These are phyloP conservation scores for Dactylis glomerata DNA, from an alignment of 176 grass and related monocot species.

Conservation along the genomic window DNA sequence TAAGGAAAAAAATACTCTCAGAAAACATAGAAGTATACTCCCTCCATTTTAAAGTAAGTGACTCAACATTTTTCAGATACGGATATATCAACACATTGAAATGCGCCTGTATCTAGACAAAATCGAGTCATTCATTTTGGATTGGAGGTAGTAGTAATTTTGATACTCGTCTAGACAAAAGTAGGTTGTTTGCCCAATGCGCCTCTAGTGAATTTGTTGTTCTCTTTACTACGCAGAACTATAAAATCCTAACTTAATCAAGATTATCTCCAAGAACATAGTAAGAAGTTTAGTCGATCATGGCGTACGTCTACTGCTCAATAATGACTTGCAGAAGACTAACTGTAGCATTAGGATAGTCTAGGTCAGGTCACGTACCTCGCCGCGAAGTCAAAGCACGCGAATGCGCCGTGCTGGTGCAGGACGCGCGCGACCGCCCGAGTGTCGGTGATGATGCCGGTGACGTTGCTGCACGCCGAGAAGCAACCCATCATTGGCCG, in stretches of 20 bases:
- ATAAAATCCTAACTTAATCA: neutral
- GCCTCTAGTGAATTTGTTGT: neutral
- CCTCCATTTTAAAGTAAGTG: too few relatives aligned
- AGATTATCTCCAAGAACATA: neutral
- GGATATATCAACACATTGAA: too few relatives aligned
- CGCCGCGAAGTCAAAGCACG: constrained; percentile 89
- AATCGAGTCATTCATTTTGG: too few relatives aligned
- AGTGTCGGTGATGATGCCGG: constrained; percentile 59
- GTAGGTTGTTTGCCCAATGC: neutral
- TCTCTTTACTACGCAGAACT: neutral
- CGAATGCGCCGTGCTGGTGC: constrained; percentile 71
- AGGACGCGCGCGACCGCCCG: constrained; percentile 51
- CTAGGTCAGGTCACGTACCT: constrained; percentile 37
- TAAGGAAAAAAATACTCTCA: neutral
- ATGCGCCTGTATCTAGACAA: too few relatives aligned
- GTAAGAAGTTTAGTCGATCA: neutral
- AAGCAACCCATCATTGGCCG: constrained; percentile 70
- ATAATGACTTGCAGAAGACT: neutral
- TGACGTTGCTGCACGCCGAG: constrained; percentile 89
- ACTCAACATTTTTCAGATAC: too few relatives aligned
- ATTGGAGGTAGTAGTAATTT: too few relatives aligned
- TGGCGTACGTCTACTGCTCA: neutral
- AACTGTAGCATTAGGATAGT: neutral
- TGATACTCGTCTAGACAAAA: too few relatives aligned
- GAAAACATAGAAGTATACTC: too few relatives aligned